Percentiles rank a stretch among this genome's conserved stretches.
Evolutionary conservation across 768 basidiomycete genomes (phyloP).

Genomic region (Lentinula sp.): DNA sequence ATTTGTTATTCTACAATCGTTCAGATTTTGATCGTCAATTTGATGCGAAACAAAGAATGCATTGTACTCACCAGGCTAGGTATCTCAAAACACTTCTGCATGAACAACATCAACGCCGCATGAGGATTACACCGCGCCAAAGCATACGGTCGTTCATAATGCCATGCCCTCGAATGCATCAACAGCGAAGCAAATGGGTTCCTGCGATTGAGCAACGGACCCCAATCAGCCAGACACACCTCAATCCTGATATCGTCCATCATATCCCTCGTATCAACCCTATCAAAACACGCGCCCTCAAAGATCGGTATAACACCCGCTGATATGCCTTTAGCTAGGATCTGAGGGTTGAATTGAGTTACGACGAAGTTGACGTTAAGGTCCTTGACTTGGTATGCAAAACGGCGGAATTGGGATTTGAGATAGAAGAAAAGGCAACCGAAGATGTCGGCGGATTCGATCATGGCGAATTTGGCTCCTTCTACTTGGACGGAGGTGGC

Average conservation of each 20-base stretch:
- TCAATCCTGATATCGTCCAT: slow-evolving; percentile 25
- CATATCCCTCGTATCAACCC: slow-evolving; percentile 25
- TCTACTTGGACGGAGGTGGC: slow-evolving; percentile 30
- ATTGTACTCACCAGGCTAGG: slow-evolving; percentile 21
- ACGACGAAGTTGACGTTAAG: slow-evolving; percentile 30
- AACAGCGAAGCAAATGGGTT: slow-evolving; percentile 28
- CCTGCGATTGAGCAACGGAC: slow-evolving; percentile 25
- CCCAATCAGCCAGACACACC: slow-evolving; percentile 30
- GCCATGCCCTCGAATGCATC: slow-evolving; percentile 34
- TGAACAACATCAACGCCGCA: slow-evolving; percentile 23
- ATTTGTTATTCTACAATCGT: slow-evolving; percentile 3
- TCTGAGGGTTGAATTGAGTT: slow-evolving; percentile 34
- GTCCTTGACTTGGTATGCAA: slow-evolving; percentile 28
- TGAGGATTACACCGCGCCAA: slow-evolving; percentile 26
- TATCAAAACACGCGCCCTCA: slow-evolving; percentile 29
- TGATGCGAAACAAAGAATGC: background rate
- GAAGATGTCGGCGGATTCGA: slow-evolving; percentile 30
- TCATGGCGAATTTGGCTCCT: slow-evolving; percentile 24
- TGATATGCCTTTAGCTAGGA: slow-evolving; percentile 34
- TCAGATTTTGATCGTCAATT: too few relatives aligned
- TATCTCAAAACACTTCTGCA: slow-evolving; percentile 24
- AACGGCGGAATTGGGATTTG: slow-evolving; percentile 31
- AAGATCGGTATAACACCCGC: slow-evolving; percentile 31
- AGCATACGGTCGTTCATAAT: slow-evolving; percentile 21
- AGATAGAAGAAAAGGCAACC: slow-evolving; percentile 40